Base-by-base conservation (phyloP, 306 rosid genomes). In the Dicorynia guianensis region DNA sequence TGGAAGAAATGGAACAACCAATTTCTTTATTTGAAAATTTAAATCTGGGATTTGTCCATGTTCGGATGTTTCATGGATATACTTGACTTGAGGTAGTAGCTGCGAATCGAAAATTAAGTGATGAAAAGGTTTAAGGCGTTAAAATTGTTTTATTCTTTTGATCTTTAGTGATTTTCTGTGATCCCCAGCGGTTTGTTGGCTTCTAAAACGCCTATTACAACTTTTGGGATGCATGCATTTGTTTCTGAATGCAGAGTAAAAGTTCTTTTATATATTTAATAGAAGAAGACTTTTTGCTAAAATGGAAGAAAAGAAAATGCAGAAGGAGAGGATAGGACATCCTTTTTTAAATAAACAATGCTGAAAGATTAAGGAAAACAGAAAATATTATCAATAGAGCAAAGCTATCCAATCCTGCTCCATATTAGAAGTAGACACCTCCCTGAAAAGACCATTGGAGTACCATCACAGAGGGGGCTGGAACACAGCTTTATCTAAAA, bases 61-160 rank as follows among this genome's bases (percentile, higher is more conserved):
- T 54, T 42, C 30, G 79, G 67, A 68, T 74, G 62, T 66, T 56
- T 49, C 19, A 5, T 34, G 57, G 63, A 60, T 20, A 54, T 80
- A 61, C 70, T 36, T 80, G 61, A 18, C 61, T 69, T 15, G 74
- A 52, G 63, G 30, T 43, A 36, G 53, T 20, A 38, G 58, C 20
- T 70, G 52, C 53, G 10, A 74, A 69, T 78, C 58, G 39, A 63
- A 47, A 63, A 60, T 38, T 75, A 0, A 57, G 58, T 40, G 67
- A 61, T 43, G 18, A 17, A 1, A 17, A 69, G 19, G 56, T 48
- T 43, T 18, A 11, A 20, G 76, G 13, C 67, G 72, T 25, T 42
- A 36, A 46, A 19, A 12, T 19, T 52, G 18, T 13, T n/a, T 4
- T 0, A 30, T 5, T 39, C 55, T 10, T 38, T 34, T 6, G 3